Evolutionary conservation across 2,329 filamentous ascomycete species (phyloP), one percentile per base, ranked within the genome.

Genomic region (Fusarium sulawesiense): DNA sequence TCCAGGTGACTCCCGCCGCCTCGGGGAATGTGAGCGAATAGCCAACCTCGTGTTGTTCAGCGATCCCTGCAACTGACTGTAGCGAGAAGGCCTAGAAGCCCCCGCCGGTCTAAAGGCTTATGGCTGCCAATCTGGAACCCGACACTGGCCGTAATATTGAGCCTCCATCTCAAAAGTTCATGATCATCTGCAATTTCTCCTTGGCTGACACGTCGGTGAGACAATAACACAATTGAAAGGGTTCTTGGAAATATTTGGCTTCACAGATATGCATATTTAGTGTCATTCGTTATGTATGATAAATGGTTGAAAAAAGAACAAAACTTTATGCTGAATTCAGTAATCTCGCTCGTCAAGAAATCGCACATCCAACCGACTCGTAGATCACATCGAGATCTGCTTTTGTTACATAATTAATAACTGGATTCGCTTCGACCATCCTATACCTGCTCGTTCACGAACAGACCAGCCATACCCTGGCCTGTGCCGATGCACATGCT

Each of bases 401-500:
- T 64, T 56, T 49, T 71, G 59, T 71, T 67, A 68, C 59, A 60
- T 56, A 60, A 66, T 72, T 71, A 56, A 63, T 64, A 64, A 32
- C 48, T 30, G 32, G 63, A 32, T 18, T 30, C 30, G 37, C 21
- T 45, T 41, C 23, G 23, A 12, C 37, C 20, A n/a, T 20, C n/a
- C 44, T 73, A 76, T 27, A 75, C 48, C 70, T 78, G 76, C 81
- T 90, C 88, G 65, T 89, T 90, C 13, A 90, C 86, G 79, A 90
- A 90, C 76, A 91, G 74, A 4, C 87, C 88, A 20, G 89, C 89
- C 89, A 91, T 91, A 41, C 89, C 89, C 83, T 90, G 89, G 18
- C 89, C 89, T 9, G 89, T 91, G 40, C 89, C 89, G 67, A 91
- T 89, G 78, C 89, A 98, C 94, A 98, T 98, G 78, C 92, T 96